Evolutionary conservation across 441 rosid species (phyloP), one percentile per base, ranked within the genome.

Genomic region (Croton setiger): DNA sequence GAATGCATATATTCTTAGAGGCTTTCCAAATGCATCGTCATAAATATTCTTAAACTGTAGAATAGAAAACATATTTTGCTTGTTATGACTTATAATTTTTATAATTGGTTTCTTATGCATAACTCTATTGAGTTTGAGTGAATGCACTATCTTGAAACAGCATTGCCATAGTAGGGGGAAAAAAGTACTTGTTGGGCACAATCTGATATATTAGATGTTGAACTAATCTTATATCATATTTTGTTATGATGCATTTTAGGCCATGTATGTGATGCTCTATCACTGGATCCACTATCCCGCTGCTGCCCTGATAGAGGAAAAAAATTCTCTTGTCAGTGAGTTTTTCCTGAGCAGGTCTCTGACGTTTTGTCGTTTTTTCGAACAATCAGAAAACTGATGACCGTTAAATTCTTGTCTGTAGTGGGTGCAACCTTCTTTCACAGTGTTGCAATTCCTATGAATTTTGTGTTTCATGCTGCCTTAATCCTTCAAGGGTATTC

Each of bases 301-400:
- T 95, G 99, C 76, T 92, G 98, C 62, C 96, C 98, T 43, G 74
- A 52, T 76, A 88, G 78, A 74, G 97, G 93, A 81, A 92, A 88
- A 81, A 90, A 81, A 87, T 90, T 83, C 78, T 80, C 99, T 85
- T 95, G 97, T 86, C 87, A 82, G 98, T 91, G 90, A 91, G 98
- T 87, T 81, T 64, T 72, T 64, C 43, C 45, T 66, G 31, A 39
- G 59, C 60, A 0, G 17, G 44, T 67, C 75, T 70, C 73, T 48
- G 33, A 68, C 45, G 64, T 43, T 31, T 2, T 43, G 14, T n/a
- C 20, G n/a, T 39, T 45, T 49, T 59, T 33, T 13, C 11, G 15
- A 51, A 3, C 33, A 33, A 23, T 6, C 39, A 65, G 66, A 60
- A 71, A 43, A 57, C 43, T 66, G 66, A 27, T 66, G 13, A 64